Evolutionary conservation across 805 yeast genomes (phyloP).

Genomic region (Pichia exigua): DNA sequence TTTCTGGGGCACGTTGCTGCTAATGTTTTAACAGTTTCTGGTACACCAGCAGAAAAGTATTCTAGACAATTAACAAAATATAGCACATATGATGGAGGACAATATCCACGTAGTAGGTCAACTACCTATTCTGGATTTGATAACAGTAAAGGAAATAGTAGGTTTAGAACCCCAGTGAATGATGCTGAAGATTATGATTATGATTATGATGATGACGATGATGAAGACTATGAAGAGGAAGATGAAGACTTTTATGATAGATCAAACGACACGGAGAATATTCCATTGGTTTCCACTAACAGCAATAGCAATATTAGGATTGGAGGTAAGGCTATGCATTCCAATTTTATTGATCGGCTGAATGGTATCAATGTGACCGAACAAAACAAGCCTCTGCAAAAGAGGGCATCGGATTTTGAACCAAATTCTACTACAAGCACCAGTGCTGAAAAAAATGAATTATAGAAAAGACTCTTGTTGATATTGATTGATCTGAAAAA

Average conservation of each 20-base stretch:
- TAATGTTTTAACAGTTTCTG: constrained; percentile 7
- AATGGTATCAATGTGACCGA: neutral
- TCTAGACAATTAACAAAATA: constrained; percentile 6
- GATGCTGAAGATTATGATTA: neutral
- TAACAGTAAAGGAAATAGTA: neutral
- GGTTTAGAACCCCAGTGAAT: neutral
- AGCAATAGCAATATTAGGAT: neutral
- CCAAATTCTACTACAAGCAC: neutral
- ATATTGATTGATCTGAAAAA: neutral
- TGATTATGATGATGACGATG: neutral
- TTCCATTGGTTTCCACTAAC: neutral
- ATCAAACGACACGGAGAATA: neutral
- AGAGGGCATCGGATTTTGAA: constrained; percentile 1
- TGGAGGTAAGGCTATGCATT: neutral
- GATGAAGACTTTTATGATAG: neutral
- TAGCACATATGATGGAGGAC: constrained; percentile 1
- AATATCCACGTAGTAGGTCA: neutral
- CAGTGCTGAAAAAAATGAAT: neutral
- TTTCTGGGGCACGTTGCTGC: constrained; percentile 5
- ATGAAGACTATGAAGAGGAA: neutral
- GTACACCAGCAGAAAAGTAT: constrained; percentile 5
- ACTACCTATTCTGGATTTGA: neutral
- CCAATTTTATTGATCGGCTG: neutral
- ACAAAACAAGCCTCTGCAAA: neutral
- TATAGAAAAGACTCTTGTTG: neutral